Evolutionary conservation across 1,139 yeast species (phyloP).

Genomic region (Candida gigantensis): DNA sequence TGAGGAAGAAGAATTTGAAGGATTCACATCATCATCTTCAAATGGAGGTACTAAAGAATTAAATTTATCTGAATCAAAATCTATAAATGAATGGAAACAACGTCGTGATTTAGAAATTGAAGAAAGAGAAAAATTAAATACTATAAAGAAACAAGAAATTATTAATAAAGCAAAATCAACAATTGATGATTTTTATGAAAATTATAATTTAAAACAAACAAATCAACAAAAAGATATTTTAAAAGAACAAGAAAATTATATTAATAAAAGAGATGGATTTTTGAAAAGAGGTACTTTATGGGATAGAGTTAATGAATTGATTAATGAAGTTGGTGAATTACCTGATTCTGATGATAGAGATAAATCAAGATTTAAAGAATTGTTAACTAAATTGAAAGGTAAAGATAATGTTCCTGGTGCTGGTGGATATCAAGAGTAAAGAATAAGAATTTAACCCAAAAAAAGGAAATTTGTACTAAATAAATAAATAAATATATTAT

Average conservation of each 20-base stretch:
- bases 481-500: conserved; percentile 1
- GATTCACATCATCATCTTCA: conserved; percentile 19
- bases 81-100: conserved; percentile 77
- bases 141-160: conserved; percentile 65
- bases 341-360: conserved; percentile 54
- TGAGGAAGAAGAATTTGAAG: conserved; percentile 29
- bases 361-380: conserved; percentile 69
- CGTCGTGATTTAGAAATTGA: conserved; percentile 80
- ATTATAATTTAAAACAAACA: conserved; percentile 85
- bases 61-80: conserved; percentile 52
- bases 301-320: conserved; percentile 71
- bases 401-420: conserved; percentile 74
- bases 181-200: conserved; percentile 91
- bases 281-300: conserved; percentile 80
- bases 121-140: conserved; percentile 76
- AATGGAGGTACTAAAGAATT: conserved; percentile 14
- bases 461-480: neutral
- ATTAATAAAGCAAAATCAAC: conserved; percentile 80
- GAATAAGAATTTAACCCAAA: neutral
- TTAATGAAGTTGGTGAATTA: conserved; percentile 46
- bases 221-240: conserved; percentile 63
- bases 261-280: conserved; percentile 77
- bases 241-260: conserved; percentile 69
- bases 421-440: conserved; percentile 28
- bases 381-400: conserved; percentile 64